Evolutionary conservation across 805 yeast genomes (phyloP), one percentile per base, ranked within the genome.

Genomic region (Yamadazyma laniorum): DNA sequence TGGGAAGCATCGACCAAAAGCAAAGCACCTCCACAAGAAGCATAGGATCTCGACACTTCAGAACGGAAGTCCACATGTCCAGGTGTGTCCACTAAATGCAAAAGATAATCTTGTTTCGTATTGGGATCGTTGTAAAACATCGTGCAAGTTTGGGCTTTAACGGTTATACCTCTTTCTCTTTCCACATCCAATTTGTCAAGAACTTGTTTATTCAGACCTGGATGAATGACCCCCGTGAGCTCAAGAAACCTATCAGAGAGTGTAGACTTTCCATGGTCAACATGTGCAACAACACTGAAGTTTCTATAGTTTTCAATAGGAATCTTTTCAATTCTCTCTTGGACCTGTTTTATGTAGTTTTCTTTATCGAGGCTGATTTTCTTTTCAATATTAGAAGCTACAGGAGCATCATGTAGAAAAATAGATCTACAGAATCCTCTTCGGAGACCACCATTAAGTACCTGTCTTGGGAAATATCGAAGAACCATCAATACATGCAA

Each of bases 1-100:
- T 93, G 97, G 2, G 91, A 75, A 1, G 98, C 98, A 67, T 93
- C 99, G 2, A 91, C 95, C 16, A 91, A 61, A 28, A 91, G 60
- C 28, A 91, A 63, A 0, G 97, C 97, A 11, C 98, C 98, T 25
- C 90, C 95, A 67, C 97, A 93, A 0, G 96, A 85, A 2, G 97
- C 97, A 61, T 90, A 90, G 6, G 96, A 86, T 49, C 98, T 65
- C 3, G 95, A 80, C 1, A 91, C 99, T 53, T 91, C 99, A 6
- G 93, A 83, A 37, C 96, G 70, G 59, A 91, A 91, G 59, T 91
- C 99, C 22, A 93, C 98, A 58, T 91, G 99, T 0, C 99, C 99
- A 0, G 99, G 99, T 0, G 98, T 91, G 59, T 91, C 99, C 31
- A 93, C 96, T 31, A 91, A 67, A 66, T 91, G 96, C 32, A 91